phyloP scores from a whole-genome alignment of 805 yeast species.

The Candida hispaniensis region DNA sequence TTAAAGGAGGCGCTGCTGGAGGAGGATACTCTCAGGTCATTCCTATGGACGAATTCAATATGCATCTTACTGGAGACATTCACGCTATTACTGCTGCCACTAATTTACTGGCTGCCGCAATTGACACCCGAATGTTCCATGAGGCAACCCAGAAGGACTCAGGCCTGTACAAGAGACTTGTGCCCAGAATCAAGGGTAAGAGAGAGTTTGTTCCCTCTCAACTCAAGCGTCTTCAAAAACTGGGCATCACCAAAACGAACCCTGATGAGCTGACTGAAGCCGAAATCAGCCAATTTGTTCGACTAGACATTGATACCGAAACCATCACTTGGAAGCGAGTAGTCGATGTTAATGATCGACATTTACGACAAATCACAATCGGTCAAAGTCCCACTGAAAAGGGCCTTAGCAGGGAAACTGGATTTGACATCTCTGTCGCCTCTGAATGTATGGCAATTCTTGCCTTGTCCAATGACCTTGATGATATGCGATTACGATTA shows the following conservation, averaged over 20 bases:
- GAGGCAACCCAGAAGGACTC: slow-evolving; percentile 76
- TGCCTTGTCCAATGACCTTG: slow-evolving; percentile 66
- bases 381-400: slow-evolving; percentile 93
- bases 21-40: slow-evolving; percentile 97
- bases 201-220: slow-evolving; percentile 72
- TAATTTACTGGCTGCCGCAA: slow-evolving; percentile 89
- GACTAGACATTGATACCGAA: slow-evolving; percentile 80
- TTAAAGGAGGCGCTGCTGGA: slow-evolving; percentile 99
- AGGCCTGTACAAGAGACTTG: slow-evolving; percentile 73
- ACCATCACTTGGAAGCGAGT: slow-evolving; percentile 89
- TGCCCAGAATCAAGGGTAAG: slow-evolving; percentile 73
- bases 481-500: slow-evolving; percentile 77
- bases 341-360: slow-evolving; percentile 88
- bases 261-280: slow-evolving; percentile 72
- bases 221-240: slow-evolving; percentile 60
- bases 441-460: slow-evolving; percentile 93
- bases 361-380: slow-evolving; percentile 75
- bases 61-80: slow-evolving; percentile 96
- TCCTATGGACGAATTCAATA: slow-evolving; percentile 97
- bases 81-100: slow-evolving; percentile 94
- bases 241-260: slow-evolving; percentile 72
- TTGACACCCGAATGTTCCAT: slow-evolving; percentile 95
- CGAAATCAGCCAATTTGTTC: slow-evolving; percentile 64
- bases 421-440: slow-evolving; percentile 94
- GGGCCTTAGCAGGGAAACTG: slow-evolving; percentile 74